Percentiles rank a stretch among this genome's conserved stretches.
phyloP scores from a whole-genome alignment of 768 basidiomycete genomes.

The Flagelloscypha sp. region DNA sequence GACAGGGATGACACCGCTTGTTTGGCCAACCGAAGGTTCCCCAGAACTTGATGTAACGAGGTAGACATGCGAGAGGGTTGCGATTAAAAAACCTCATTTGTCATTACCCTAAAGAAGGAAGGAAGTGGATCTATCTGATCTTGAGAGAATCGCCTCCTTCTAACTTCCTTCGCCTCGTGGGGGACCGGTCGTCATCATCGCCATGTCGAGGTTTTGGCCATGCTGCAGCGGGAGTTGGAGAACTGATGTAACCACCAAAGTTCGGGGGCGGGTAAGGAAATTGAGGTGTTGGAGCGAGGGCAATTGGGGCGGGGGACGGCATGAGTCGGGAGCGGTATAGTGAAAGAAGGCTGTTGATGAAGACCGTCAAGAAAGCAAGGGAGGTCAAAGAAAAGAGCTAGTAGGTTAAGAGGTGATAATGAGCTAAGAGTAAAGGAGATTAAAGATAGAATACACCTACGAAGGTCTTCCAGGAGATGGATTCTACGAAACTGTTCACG shows the following conservation, averaged over 20 bases:
- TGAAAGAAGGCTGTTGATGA: conserved; percentile 73
- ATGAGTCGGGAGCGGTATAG: conserved; percentile 66
- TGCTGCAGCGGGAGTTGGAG: conserved; percentile 40
- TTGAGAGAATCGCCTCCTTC: conserved; percentile 28
- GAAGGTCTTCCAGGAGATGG: conserved; percentile 95
- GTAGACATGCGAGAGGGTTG: too few relatives aligned
- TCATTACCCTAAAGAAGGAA: too few relatives aligned
- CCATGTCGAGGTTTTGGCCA: conserved; percentile 25
- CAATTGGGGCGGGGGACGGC: conserved; percentile 25
- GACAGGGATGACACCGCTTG: too few relatives aligned
- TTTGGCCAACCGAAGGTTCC: too few relatives aligned
- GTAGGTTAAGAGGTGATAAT: conserved; percentile 9
- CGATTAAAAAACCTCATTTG: too few relatives aligned
- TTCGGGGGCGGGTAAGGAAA: conserved; percentile 40
- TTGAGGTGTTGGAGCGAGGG: conserved; percentile 26
- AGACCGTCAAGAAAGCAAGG: conserved; percentile 66
- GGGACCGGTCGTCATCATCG: conserved; percentile 17
- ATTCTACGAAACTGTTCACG: conserved; percentile 93
- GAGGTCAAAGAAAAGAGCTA: conserved; percentile 73
- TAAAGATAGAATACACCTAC: conserved; percentile 36
- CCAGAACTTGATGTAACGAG: too few relatives aligned
- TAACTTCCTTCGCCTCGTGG: conserved; percentile 27
- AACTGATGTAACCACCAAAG: conserved; percentile 39
- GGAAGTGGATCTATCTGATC: conserved; percentile 27
- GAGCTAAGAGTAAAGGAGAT: conserved; percentile 4